Conservation (phyloP, 352 stramenopile genomes). For the Peronospora destructor region DNA sequence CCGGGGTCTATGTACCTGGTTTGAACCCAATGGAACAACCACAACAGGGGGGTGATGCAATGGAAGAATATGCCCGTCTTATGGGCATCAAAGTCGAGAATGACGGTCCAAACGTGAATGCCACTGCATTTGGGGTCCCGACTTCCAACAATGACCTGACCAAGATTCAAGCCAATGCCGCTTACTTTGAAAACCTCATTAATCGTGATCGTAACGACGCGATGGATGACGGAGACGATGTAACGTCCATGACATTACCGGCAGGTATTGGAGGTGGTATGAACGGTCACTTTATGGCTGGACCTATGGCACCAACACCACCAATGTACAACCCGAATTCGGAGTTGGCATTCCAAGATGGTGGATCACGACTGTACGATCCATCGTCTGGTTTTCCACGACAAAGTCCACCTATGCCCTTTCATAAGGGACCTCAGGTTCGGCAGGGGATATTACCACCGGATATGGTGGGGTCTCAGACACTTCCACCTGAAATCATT, state of each 20-base stretch:
- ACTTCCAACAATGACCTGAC: conserved; percentile 34
- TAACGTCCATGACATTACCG: conserved; percentile 59
- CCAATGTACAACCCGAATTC: conserved; percentile 48
- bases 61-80: conserved; percentile 75
- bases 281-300: conserved; percentile 38
- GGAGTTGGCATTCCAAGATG: conserved; percentile 55
- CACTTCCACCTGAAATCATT: conserved; percentile 70
- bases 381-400: conserved; percentile 42
- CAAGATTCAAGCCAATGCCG: conserved; percentile 77
- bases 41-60: conserved; percentile 38
- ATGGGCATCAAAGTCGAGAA: conserved; percentile 82
- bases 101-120: conserved; percentile 28
- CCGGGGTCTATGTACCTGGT: conserved; percentile 42
- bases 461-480: conserved; percentile 63
- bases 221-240: conserved; percentile 43
- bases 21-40: conserved; percentile 42
- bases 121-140: conserved; percentile 31
- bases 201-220: conserved; percentile 40
- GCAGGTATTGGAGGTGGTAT: conserved; percentile 61
- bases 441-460: conserved; percentile 20
- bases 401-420: conserved; percentile 32
- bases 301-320: conserved; percentile 21
- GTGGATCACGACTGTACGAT: conserved; percentile 63
- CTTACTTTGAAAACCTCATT: conserved; percentile 76
- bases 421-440: conserved; percentile 38